Evolutionary conservation across 805 yeast species (phyloP), one percentile per base, ranked within the genome.

Genomic region (Hyphopichia homilentoma): DNA sequence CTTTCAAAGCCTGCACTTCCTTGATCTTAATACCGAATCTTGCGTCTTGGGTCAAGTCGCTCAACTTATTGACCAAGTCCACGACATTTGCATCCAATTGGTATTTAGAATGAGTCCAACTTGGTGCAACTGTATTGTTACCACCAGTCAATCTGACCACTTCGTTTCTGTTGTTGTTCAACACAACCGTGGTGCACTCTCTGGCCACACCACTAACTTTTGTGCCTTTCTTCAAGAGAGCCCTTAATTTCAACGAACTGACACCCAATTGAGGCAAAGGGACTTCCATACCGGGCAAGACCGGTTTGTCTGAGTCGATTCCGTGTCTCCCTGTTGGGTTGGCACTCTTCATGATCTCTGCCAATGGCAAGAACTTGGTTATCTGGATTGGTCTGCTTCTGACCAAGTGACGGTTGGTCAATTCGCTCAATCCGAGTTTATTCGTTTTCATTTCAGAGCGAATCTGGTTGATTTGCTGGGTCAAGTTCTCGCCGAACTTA

Each of bases 101-200:
- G 61, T 68, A 79, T 25, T 74, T 65, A 17, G 96, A 85, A 54
- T 89, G 96, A 27, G 84, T 82, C 93, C 95, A 93, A 45, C 86
- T 77, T 47, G 96, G 89, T 38, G 74, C 71, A 33, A 79, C 71
- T 16, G 81, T 69, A 47, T 72, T 69, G 23, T 67, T 57, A 29
- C 95, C 95, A 29, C 97, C 97, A 17, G 90, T 77, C 42, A 90
- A 70, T 54, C 95, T 75, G 35, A 89, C 58, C 12, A 84, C 64
- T 56, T 84, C 93, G 30, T 65, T 65, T 25, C 56, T 49, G 38
- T 65, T 56, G 5, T 63, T 57, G 28, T 68, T 59, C 15, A 64
- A 58, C 3, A 65, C 48, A 30, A 93, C 76, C 4, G 97, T 88
- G 27, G 84, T 66, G 40, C 79, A 70, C 59, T 84, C 94, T 55